Conservation (phyloP, 306 rosid species). For the Cicer yamashitae region DNA sequence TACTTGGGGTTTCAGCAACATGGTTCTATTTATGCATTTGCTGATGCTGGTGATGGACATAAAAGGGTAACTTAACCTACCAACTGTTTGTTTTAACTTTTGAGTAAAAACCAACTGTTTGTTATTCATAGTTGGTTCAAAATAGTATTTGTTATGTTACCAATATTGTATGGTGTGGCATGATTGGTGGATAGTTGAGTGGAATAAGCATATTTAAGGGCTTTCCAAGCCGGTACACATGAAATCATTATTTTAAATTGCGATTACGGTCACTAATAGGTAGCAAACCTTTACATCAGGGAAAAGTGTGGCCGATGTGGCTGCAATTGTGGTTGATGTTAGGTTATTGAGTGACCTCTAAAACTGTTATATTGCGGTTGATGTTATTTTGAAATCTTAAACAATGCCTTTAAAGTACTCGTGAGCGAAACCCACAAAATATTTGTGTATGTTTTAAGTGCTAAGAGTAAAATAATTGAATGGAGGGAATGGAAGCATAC, state of each 20-base stretch:
- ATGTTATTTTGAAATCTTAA: too few species aligned
- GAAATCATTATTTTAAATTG: neutral
- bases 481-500: neutral
- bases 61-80: slow-evolving; percentile 52
- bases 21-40: slow-evolving; percentile 63
- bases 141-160: neutral
- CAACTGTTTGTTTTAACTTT: neutral
- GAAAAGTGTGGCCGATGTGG: too few species aligned
- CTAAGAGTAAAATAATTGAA: neutral
- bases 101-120: too few species aligned
- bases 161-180: neutral
- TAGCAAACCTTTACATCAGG: too few species aligned
- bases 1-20: slow-evolving; percentile 82
- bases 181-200: neutral
- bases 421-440: neutral
- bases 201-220: neutral
- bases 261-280: too few species aligned
- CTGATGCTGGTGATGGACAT: slow-evolving; percentile 73
- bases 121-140: neutral
- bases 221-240: neutral
- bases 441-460: neutral
- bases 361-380: too few species aligned
- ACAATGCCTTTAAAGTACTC: too few species aligned
- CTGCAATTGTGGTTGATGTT: too few species aligned
- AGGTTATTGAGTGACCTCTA: too few species aligned